Base-by-base conservation (phyloP, 2,329 filamentous ascomycete genomes). In the Colletotrichum sp. region DNA sequence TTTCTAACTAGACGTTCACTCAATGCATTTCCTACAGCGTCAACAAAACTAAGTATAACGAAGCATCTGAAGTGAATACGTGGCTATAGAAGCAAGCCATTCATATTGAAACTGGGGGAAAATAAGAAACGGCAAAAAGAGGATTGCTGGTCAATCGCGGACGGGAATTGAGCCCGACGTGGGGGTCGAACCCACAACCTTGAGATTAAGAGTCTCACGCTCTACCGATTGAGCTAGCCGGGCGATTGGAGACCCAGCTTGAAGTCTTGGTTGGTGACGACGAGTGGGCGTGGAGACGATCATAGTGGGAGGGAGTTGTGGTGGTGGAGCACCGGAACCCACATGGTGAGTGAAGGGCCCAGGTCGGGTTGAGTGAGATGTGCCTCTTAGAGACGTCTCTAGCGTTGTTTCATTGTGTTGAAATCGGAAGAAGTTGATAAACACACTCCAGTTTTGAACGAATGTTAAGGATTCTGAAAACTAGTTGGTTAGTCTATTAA, bases 171-270 rank as follows among this genome's bases (percentile, higher is more conserved):
- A 74, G 72, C 72, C 72, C 72, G 72, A 74, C 72, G 72, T 74
- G 72, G 72, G 75, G 75, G 72, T 88, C 87, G 87, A 90, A 90
- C 89, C 87, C 86, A 86, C 87, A 89, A 86, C 87, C 87, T 89
- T 88, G 86, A 89, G 88, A 89, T 89, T 90, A 90, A 90, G 91
- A 93, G 91, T 93, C 91, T 92, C 89, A 93, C 91, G 91, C 91
- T 93, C 91, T 93, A 93, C 90, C 90, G 90, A 92, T 92, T 92
- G 90, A 92, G 90, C 90, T 92, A 92, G 87, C 88, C 88, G 86
- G 88, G 88, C 88, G 63, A 66, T 52, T 52, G 63, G 39, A 66
- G 22, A 66, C 61, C 61, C 71, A 74, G 67, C 39, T 68, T 64
- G 39, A 27, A 16, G n/a, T 19, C 8, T 39, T 64, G 61, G 61